phyloP scores from a whole-genome alignment of 371 early-diverging fungal species.

The Mortierella sp. region DNA sequence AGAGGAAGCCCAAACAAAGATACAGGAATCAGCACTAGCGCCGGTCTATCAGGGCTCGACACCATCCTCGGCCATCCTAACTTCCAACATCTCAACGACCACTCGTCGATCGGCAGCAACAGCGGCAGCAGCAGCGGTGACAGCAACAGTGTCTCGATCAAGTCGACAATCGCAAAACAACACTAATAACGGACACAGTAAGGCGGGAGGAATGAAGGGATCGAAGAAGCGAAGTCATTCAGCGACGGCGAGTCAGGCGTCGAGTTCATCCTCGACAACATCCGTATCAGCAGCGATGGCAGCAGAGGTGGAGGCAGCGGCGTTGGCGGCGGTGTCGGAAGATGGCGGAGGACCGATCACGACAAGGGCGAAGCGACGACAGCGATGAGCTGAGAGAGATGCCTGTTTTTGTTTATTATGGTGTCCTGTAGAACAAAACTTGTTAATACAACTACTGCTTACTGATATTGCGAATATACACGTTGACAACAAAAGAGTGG shows the following conservation, averaged over 20 bases:
- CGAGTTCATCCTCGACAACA: constrained; percentile 9
- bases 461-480: too few relatives aligned
- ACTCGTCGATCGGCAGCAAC: constrained; percentile 52
- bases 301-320: constrained; percentile 2
- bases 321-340: not conserved
- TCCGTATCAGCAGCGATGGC: constrained; percentile 2
- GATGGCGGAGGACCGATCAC: constrained; percentile 13
- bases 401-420: too few relatives aligned
- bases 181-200: constrained; percentile 14
- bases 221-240: constrained; percentile 34
- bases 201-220: not conserved
- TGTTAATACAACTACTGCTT: too few relatives aligned
- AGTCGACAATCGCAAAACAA: constrained; percentile 19
- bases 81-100: constrained; percentile 40
- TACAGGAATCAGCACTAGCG: not conserved
- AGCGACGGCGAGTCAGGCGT: not conserved
- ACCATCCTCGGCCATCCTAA: constrained; percentile 41
- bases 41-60: constrained; percentile 24
- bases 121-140: constrained; percentile 42
- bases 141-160: constrained; percentile 28
- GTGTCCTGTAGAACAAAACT: too few relatives aligned
- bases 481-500: not conserved
- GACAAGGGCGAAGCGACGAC: constrained; percentile 47
- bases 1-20: not conserved
- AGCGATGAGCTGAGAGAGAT: constrained; percentile 11